A percentile compares a stretch with the other conserved stretches of the same genome.
Evolutionary conservation across 352 stramenopile species (phyloP).

Genomic region (Phytophthora agathidicida): DNA sequence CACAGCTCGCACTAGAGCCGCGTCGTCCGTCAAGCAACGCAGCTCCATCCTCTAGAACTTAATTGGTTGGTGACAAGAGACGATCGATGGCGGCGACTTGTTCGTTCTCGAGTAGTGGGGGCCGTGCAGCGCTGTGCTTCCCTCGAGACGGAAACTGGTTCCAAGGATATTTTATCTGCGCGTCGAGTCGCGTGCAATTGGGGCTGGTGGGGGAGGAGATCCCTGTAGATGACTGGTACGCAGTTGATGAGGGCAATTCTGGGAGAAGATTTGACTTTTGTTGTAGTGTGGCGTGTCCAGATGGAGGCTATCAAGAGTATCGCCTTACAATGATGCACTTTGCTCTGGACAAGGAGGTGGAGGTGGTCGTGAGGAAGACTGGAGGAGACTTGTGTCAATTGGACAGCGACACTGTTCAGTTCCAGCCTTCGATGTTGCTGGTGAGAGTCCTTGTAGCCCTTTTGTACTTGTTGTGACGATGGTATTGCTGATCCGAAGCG

Average conservation of each 20-base stretch:
- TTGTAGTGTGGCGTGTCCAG: constrained; percentile 56
- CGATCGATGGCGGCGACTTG: constrained; percentile 29
- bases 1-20: constrained; percentile 50
- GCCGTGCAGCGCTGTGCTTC: constrained; percentile 68
- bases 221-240: constrained; percentile 68
- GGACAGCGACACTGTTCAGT: constrained; percentile 49
- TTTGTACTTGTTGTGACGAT: background rate
- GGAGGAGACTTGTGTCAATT: constrained; percentile 66
- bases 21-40: constrained; percentile 46
- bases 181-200: constrained; percentile 42
- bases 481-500: constrained; percentile 5
- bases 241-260: too few relatives aligned
- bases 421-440: constrained; percentile 44
- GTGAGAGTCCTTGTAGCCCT: constrained; percentile 11
- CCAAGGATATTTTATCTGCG: constrained; percentile 67
- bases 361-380: constrained; percentile 59
- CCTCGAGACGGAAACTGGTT: constrained; percentile 59
- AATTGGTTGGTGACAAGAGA: constrained; percentile 24
- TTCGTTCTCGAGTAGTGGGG: constrained; percentile 35
- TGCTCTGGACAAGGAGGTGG: constrained; percentile 40
- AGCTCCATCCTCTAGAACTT: constrained; percentile 34
- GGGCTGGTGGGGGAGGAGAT: constrained; percentile 66
- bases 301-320: constrained; percentile 75
- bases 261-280: too few relatives aligned
- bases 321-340: constrained; percentile 67